These are phyloP conservation scores for Penicillium expansum DNA, from an alignment of 2,329 filamentous ascomycete genomes.

Conservation along the genomic window DNA sequence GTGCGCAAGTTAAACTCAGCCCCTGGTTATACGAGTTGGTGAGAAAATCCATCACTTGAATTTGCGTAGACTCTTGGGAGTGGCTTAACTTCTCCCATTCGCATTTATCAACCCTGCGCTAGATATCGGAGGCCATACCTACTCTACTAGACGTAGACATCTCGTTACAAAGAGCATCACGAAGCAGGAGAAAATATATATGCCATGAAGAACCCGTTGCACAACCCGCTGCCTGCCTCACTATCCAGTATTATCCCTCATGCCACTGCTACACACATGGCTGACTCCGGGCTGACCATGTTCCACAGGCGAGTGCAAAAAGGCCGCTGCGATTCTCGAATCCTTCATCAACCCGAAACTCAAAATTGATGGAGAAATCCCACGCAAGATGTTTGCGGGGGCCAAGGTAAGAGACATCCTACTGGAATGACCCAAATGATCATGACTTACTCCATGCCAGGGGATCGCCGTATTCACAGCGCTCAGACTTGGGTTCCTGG, in stretches of 20 bases:
- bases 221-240: conserved; percentile 8
- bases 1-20: neutral
- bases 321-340: conserved; percentile 88
- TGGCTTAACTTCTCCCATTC: neutral
- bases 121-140: neutral
- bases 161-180: neutral
- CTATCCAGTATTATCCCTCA: conserved; percentile 1
- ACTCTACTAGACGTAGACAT: neutral
- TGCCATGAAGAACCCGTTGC: conserved; percentile 4
- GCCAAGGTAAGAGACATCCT: conserved; percentile 65
- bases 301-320: conserved; percentile 82
- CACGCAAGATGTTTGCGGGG: conserved; percentile 78
- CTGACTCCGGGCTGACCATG: neutral
- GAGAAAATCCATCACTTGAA: neutral
- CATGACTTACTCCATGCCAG: conserved; percentile 22
- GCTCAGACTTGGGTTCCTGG: conserved; percentile 49
- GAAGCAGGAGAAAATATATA: neutral
- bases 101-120: neutral
- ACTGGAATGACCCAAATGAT: neutral
- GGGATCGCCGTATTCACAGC: conserved; percentile 49
- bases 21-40: neutral
- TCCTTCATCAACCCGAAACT: conserved; percentile 95
- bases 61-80: neutral
- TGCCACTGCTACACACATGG: neutral
- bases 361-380: conserved; percentile 94